phyloP scores from a whole-genome alignment of 257 asterid genomes.

The Buddleja alternifolia region DNA sequence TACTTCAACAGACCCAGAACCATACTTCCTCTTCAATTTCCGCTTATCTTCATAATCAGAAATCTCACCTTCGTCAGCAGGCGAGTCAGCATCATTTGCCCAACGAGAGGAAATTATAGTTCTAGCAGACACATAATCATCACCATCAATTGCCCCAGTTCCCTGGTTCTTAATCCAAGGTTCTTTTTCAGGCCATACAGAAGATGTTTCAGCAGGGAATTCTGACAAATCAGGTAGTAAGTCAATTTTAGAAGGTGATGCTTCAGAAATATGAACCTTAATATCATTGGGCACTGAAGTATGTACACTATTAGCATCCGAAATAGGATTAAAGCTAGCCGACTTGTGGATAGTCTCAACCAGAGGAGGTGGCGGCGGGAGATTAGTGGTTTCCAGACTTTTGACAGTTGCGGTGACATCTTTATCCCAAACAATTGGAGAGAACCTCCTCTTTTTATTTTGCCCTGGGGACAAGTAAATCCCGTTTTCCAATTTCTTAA shows the following conservation, averaged over 20 bases:
- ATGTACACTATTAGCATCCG: constrained; percentile 31
- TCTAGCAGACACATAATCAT: constrained; percentile 48
- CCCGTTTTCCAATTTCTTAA: constrained; percentile 47
- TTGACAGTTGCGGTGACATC: constrained; percentile 41
- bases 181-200: constrained; percentile 39
- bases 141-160: constrained; percentile 42
- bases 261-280: constrained; percentile 34
- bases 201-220: constrained; percentile 37
- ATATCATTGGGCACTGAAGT: constrained; percentile 29
- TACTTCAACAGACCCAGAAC: constrained; percentile 47
- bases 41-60: constrained; percentile 54
- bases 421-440: constrained; percentile 91
- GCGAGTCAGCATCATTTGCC: constrained; percentile 75
- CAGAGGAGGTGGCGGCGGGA: constrained; percentile 45
- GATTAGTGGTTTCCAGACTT: constrained; percentile 34
- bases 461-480: constrained; percentile 33
- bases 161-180: constrained; percentile 26
- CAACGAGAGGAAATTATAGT: constrained; percentile 79
- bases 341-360: constrained; percentile 28
- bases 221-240: constrained; percentile 33
- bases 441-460: constrained; percentile 69
- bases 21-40: constrained; percentile 41
- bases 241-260: constrained; percentile 36
- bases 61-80: constrained; percentile 78
- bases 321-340: constrained; percentile 30